Evolutionary conservation across 352 stramenopile species (phyloP).

Genomic region (Lagenidium giganteum): DNA sequence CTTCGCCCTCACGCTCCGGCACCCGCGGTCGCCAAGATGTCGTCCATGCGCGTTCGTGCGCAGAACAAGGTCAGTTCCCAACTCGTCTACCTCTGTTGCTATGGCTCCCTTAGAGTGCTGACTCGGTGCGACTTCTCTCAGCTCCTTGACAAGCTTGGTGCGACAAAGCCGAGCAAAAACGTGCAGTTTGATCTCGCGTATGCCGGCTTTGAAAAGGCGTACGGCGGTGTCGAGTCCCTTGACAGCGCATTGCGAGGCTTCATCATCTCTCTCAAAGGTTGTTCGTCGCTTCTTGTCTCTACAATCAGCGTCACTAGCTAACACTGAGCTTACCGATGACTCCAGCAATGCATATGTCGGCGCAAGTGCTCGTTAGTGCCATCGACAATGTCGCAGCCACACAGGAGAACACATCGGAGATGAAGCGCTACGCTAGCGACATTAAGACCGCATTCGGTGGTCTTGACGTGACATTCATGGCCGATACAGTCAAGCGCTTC

Average conservation of each 20-base stretch:
- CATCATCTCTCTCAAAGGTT: slow-evolving; percentile 43
- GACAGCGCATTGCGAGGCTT: slow-evolving; percentile 53
- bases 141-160: slow-evolving; percentile 58
- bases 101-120: background rate
- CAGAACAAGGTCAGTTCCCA: slow-evolving; percentile 53
- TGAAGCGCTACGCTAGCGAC: slow-evolving; percentile 55
- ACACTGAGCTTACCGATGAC: background rate
- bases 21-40: slow-evolving; percentile 43
- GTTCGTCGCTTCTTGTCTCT: background rate
- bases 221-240: slow-evolving; percentile 35
- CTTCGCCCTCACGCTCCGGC: too few relatives aligned
- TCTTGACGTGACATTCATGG: slow-evolving; percentile 50
- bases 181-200: slow-evolving; percentile 65
- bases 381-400: slow-evolving; percentile 42
- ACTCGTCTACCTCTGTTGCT: background rate
- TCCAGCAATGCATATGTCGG: slow-evolving; percentile 48
- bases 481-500: slow-evolving; percentile 41
- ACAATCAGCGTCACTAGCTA: background rate
- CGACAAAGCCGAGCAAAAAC: slow-evolving; percentile 73
- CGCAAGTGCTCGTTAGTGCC: slow-evolving; percentile 42
- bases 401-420: slow-evolving; percentile 36
- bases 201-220: slow-evolving; percentile 53
- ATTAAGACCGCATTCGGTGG: slow-evolving; percentile 54
- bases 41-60: slow-evolving; percentile 61
- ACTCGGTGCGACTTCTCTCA: too few relatives aligned